Base-by-base conservation (phyloP, 805 yeast species). In the Candida ponderosae region DNA sequence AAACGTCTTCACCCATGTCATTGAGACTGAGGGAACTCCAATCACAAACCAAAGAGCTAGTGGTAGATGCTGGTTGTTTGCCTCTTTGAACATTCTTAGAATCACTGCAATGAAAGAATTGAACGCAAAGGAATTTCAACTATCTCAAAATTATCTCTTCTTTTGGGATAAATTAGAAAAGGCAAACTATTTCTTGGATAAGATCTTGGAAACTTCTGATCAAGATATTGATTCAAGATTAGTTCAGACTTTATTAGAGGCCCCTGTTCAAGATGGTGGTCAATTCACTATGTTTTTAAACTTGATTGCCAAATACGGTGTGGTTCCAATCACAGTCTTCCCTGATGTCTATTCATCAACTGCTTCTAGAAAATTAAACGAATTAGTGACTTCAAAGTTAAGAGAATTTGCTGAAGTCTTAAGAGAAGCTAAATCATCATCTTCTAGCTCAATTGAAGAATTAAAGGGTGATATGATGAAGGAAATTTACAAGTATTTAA, bases 41-140 rank as follows among this genome's bases (percentile, higher is more conserved):
- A 70, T 81, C 15, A 79, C 82, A 38, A 79, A 81, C 60, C 96
- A 86, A 64, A 72, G 74, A 49, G 57, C 75, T 10, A 75, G 86
- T 18, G 96, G 95, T 23, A 66, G 95, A 50, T 86, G 96, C 60
- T 86, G 95, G 95, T 69, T 86, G 42, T 86, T 86, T 59, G 95
- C 95, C 10, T 73, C 90, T 1, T 75, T 85, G 37, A 86, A 87
- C 48, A 70, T 81, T 39, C 63, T 85, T 51, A 71, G 95, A 49
- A 56, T 80, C 36, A 70, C 69, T 37, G 72, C 83, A 31, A 76
- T 79, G 59, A 65, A 70, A 48, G 71, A 72, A 52, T 72, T 79
- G 57, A 76, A 79, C 51, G 59, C 86, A 48, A 76, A 76, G 47
- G 72, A 70, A 47, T 76, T 83, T 56, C 88, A 82, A 60, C 60